Base-by-base conservation (phyloP, 2,329 filamentous ascomycete genomes). In the Exophiala sideris region DNA sequence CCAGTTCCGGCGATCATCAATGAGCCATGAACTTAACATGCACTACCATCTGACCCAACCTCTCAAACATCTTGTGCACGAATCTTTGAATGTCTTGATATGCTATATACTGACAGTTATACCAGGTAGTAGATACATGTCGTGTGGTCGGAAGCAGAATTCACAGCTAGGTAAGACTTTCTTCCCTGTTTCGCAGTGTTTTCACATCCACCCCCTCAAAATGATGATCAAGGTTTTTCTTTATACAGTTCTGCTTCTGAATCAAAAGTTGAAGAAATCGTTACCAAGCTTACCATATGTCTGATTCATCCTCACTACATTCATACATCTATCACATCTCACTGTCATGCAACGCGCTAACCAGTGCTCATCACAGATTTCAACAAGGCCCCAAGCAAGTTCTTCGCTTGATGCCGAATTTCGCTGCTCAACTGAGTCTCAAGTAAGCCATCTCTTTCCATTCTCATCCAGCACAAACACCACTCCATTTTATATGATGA, bases 201-300 rank as follows among this genome's bases (percentile, higher is more conserved):
- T 12, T 44, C 41, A 24, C 20, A 8, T n/a, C 21, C 21, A 9
- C 20, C 14, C 18, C 20, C 18, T 18, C 29, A 9, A 21, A 20
- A 67, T 77, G 76, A 78, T 79, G 76, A 78, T 70, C 72, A 68
- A 74, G 58, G 58, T 49, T 61, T 61, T 63, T 71, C 71, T 76
- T 66, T 73, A 72, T 75, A 77, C 79, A 82, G 79, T 82, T 82
- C 79, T 82, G 79, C 79, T 82, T 80, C 79, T 80, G 79, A 73
- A 80, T 79, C 69, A 66, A 54, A 66, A 55, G 63, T 67, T 79
- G 81, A 79, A 80, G 77, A 79, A 81, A 69, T 79, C 74, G 67
- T 66, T 73, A 73, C 76, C 78, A 79, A 76, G 72, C 77, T 78
- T 81, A 81, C 78, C 78, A 78, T 74, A 73, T 59, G 60, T 65